Conservation (phyloP, 306 rosid genomes). For the Rosa multiflora region DNA sequence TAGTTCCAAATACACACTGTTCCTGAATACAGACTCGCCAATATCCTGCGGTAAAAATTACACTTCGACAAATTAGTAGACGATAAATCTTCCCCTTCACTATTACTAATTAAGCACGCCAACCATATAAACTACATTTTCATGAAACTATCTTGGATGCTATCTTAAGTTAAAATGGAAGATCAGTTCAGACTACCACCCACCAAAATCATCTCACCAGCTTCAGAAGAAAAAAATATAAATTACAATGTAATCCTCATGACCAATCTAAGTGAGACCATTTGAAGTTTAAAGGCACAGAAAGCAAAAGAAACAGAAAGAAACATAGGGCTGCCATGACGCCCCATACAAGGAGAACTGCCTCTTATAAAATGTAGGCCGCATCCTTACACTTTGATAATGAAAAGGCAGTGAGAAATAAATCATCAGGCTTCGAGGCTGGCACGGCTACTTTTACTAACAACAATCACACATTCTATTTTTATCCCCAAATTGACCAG, state of each 20-base stretch:
- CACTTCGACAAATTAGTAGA: slow-evolving; percentile 31
- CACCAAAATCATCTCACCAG: background rate
- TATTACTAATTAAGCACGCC: background rate
- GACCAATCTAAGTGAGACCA: background rate
- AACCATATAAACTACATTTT: slow-evolving; percentile 5
- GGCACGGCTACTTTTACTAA: background rate
- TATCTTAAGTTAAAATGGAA: background rate
- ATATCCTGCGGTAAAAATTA: slow-evolving; percentile 61
- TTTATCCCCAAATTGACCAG: background rate
- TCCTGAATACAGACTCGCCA: slow-evolving; percentile 97
- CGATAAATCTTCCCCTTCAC: slow-evolving; percentile 5
- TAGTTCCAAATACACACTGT: slow-evolving; percentile 98
- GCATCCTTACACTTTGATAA: background rate
- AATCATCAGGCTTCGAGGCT: background rate
- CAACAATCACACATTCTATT: background rate
- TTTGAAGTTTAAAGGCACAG: background rate
- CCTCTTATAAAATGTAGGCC: background rate
- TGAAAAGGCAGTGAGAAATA: background rate
- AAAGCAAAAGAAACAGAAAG: background rate
- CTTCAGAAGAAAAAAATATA: background rate
- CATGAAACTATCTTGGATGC: background rate
- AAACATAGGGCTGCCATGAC: background rate
- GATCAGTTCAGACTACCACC: background rate
- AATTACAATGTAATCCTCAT: background rate
- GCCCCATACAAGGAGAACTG: background rate